These are phyloP conservation scores for Phialemoniopsis sp. DNA, from an alignment of 2,329 filamentous ascomycete genomes.

Conservation along the genomic window DNA sequence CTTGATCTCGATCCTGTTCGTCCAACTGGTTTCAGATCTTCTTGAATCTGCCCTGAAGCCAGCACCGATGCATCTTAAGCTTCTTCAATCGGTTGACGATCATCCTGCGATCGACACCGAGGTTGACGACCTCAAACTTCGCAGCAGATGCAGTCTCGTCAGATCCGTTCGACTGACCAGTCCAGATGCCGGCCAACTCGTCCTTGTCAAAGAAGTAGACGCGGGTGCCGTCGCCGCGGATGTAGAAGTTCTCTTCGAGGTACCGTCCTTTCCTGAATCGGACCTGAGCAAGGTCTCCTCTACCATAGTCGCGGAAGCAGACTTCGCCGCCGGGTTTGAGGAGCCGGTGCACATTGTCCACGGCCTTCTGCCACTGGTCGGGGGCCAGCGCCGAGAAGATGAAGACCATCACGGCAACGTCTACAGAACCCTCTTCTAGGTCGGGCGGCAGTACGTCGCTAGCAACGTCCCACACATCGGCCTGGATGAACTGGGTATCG, in stretches of 20 bases:
- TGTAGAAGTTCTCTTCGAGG: conserved; percentile 95
- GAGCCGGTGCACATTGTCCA: conserved; percentile 75
- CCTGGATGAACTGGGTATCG: conserved; percentile 66
- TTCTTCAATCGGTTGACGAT: conserved; percentile 87
- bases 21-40: conserved; percentile 52
- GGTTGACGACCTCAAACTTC: conserved; percentile 67
- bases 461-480: conserved; percentile 92
- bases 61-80: conserved; percentile 98
- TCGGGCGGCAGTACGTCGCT: conserved; percentile 70
- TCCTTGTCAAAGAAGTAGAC: conserved; percentile 96
- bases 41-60: conserved; percentile 81
- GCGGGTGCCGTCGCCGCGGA: conserved; percentile 88
- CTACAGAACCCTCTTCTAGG: conserved; percentile 73
- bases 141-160: conserved; percentile 8
- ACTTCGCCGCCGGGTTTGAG: conserved; percentile 92
- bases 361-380: conserved; percentile 75
- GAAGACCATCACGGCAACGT: conserved; percentile 93
- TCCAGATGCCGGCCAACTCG: conserved; percentile 79
- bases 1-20: no score
- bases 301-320: conserved; percentile 93
- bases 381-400: conserved; percentile 93
- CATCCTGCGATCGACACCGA: conserved; percentile 83
- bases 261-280: conserved; percentile 94
- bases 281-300: conserved; percentile 93
- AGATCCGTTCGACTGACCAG: conserved; percentile 23